Evolutionary conservation across 2,329 filamentous ascomycete species (phyloP), one percentile per base, ranked within the genome.

Genomic region (Monosporascus sp.): DNA sequence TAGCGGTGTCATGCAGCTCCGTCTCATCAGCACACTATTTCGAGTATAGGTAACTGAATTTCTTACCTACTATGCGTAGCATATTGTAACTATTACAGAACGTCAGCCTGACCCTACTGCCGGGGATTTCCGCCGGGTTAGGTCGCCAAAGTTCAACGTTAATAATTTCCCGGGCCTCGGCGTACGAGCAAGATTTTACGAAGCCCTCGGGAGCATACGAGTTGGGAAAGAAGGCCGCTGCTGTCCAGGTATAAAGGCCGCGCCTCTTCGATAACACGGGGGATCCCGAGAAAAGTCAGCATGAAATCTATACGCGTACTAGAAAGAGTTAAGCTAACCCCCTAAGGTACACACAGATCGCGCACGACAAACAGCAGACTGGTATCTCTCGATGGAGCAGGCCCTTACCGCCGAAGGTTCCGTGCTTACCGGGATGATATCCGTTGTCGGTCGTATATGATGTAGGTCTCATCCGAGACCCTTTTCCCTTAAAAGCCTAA

Each of bases 351-450:
- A 2, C 50, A 2, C 35, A 3, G 50, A n/a, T 43, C 50, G 6
- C 50, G 50, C 7, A 52, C 43, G 20, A 47, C 19, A 27, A 47
- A 26, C 3, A 43, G 50, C 31, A 47, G 24, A 24, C 47, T 52
- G 14, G 40, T 41, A 38, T 45, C 48, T 49, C 31, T 5, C 5
- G 1, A 48, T 45, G n/a, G 27, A 45, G 4, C 26, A 41, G 40
- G 16, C 40, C n/a, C 40, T n/a, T n/a, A 7, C 43, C 50, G 31
- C n/a, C 24, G 17, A 41, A 41, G 6, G 35, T 43, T n/a, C 50
- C 27, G 22, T 52, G 50, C 2, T 52, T 57, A 2, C 66, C 64
- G 16, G 65, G 40, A 37, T 67, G 65, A 49, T 60, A 68, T 0
- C 65, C 66, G 20, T 68, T 62, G 19, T 69, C 49, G n/a, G n/a